Percentiles rank a stretch among this genome's conserved stretches.
phyloP scores from a whole-genome alignment of 169 alveolate genomes.

The Eimeria brunetti region DNA sequence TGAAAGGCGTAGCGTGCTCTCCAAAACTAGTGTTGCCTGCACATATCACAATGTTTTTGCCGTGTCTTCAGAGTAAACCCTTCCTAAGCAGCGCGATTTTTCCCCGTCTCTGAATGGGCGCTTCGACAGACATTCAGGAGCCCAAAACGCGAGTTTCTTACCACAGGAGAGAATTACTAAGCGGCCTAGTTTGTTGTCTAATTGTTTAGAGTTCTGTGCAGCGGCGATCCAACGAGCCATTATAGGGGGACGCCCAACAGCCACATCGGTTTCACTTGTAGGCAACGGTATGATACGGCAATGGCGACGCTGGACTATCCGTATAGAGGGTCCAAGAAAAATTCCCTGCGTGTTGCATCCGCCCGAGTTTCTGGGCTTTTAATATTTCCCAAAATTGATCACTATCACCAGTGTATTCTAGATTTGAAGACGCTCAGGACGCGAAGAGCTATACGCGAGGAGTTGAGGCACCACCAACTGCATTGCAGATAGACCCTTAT shows the following conservation, averaged over 20 bases:
- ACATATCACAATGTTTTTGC: background rate
- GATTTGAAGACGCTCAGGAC: background rate
- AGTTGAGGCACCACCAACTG: background rate
- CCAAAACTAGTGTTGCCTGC: background rate
- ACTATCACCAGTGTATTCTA: background rate
- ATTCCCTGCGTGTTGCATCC: background rate
- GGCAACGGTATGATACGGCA: too few relatives aligned
- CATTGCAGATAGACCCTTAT: background rate
- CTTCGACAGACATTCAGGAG: background rate
- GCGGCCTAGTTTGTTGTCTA: background rate
- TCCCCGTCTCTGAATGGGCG: background rate
- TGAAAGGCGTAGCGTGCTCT: background rate
- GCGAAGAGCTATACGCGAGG: background rate
- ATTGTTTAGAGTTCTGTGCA: background rate
- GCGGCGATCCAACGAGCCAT: background rate
- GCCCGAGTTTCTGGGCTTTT: background rate
- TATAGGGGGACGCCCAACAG: background rate
- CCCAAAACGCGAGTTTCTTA: background rate
- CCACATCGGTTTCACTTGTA: background rate
- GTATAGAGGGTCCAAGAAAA: background rate
- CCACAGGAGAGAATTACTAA: background rate
- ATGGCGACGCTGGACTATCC: background rate
- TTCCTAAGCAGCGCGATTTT: background rate
- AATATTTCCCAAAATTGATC: background rate
- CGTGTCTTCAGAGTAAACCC: background rate